Conservation (phyloP, 257 asterid genomes). For the Solanum peruvianum region DNA sequence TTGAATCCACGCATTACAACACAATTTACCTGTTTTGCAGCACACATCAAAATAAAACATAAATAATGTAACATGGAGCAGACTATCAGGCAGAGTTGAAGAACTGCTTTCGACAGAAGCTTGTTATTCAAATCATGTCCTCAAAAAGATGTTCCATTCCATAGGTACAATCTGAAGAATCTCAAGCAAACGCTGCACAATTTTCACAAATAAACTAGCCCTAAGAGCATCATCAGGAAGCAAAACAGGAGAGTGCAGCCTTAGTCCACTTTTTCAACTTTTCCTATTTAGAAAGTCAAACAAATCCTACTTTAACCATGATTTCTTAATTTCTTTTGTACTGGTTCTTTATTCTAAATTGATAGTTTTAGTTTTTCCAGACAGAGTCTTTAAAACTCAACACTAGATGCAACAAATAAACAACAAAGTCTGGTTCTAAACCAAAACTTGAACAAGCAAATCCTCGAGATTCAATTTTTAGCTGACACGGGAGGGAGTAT, state of each 20-base stretch:
- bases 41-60: slow-evolving; percentile 4
- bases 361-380: neutral
- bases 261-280: neutral
- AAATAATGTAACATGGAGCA: neutral
- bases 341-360: neutral
- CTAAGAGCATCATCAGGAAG: neutral
- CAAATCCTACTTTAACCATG: neutral
- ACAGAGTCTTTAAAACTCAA: neutral
- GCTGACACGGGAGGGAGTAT: neutral
- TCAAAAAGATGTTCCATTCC: neutral
- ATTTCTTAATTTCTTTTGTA: neutral
- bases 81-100: neutral
- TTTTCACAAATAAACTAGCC: neutral
- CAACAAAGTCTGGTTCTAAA: neutral
- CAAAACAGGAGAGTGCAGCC: neutral
- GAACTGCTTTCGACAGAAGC: neutral
- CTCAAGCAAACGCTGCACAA: neutral
- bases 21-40: slow-evolving; percentile 67
- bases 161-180: neutral
- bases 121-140: neutral
- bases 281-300: neutral
- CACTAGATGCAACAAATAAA: neutral
- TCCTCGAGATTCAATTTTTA: neutral
- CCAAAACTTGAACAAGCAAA: neutral
- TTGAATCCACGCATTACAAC: slow-evolving; percentile 99